These are phyloP conservation scores for Candida tetrigidarum DNA, from an alignment of 1,139 yeast species.

Conservation along the genomic window DNA sequence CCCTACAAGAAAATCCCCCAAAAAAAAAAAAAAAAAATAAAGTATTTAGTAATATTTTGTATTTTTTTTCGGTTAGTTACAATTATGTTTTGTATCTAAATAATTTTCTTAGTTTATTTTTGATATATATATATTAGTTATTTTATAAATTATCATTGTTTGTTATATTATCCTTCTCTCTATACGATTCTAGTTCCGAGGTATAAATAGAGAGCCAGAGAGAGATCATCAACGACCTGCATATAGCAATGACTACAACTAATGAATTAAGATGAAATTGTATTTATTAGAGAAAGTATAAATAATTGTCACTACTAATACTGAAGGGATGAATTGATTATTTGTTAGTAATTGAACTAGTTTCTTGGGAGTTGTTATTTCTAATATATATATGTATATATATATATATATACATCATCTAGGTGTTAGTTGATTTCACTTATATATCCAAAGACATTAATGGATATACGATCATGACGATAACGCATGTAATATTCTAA, in stretches of 20 bases:
- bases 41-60: neutral
- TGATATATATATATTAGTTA: neutral
- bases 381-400: neutral
- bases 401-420: neutral
- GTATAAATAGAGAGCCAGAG: no score
- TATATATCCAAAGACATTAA: neutral
- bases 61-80: neutral
- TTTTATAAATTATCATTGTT: neutral
- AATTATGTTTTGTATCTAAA: neutral
- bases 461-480: constrained; percentile 6
- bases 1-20: no score
- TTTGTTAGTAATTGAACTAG: no score
- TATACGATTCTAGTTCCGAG: no score
- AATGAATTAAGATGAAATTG: no score
- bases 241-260: no score
- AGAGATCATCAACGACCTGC: no score
- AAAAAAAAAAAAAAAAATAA: no score
- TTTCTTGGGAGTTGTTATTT: neutral
- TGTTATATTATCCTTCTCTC: no score
- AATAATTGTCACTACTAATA: no score
- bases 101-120: neutral
- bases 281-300: no score
- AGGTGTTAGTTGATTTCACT: constrained; percentile 9
- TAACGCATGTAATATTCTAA: constrained; percentile 8
- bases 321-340: no score